Evolutionary conservation across 371 early-diverging fungal genomes (phyloP).

Genomic region (Gilbertella persicaria): DNA sequence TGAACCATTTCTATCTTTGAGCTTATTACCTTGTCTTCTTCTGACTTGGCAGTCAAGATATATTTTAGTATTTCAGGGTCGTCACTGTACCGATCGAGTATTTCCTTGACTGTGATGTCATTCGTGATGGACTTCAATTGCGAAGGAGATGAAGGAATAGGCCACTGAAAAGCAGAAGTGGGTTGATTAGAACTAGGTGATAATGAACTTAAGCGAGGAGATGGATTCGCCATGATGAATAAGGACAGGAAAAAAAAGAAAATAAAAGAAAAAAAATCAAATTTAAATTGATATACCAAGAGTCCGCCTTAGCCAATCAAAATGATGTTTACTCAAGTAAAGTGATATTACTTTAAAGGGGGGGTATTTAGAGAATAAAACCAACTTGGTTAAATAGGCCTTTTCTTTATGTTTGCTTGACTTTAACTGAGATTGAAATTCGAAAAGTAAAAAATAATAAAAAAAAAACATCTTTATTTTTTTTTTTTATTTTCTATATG

Average conservation of each 20-base stretch:
- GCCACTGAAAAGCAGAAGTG: constrained; percentile 42
- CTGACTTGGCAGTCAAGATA: constrained; percentile 45
- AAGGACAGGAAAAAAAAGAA: not conserved
- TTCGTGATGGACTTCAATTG: constrained; percentile 9
- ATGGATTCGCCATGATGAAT: constrained; percentile 14
- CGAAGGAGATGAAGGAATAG: constrained; percentile 29
- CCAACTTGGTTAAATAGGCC: no score
- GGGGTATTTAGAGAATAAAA: no score
- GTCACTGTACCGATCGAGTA: constrained; percentile 38
- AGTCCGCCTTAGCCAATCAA: no score
- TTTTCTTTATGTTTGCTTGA: no score
- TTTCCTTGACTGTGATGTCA: constrained; percentile 43
- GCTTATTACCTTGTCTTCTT: constrained; percentile 52
- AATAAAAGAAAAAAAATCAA: not conserved
- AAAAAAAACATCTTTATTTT: no score
- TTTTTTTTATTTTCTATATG: not conserved
- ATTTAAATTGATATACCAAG: no score
- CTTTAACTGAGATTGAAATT: no score
- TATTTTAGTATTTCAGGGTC: constrained; percentile 43
- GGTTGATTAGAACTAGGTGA: constrained; percentile 20
- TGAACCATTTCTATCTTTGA: not conserved
- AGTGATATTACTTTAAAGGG: no score
- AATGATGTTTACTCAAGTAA: no score
- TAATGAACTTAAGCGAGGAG: constrained; percentile 23
- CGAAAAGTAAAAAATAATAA: no score